A percentile compares a stretch with the other conserved stretches of the same genome.
phyloP scores from a whole-genome alignment of 2,329 filamentous ascomycete genomes.

The Samsoniella hepiali region DNA sequence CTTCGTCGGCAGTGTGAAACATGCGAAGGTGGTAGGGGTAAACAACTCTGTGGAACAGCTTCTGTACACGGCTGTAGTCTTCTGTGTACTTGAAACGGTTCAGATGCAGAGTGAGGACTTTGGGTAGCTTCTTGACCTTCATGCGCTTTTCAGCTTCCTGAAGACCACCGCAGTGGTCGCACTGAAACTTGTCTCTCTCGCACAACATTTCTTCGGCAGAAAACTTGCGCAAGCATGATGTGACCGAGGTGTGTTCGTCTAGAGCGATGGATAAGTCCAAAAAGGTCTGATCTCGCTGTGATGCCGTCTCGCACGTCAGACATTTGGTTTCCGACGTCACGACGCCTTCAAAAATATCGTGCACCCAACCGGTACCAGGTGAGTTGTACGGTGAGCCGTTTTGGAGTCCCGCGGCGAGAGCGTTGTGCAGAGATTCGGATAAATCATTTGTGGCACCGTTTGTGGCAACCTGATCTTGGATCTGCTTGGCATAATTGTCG shows the following conservation, averaged over 20 bases:
- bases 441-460: conserved; percentile 40
- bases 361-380: conserved; percentile 80
- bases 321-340: conserved; percentile 96
- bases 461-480: conserved; percentile 48
- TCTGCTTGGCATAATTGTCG: conserved; percentile 74
- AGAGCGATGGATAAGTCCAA: conserved; percentile 94
- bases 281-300: conserved; percentile 92
- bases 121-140: conserved; percentile 95
- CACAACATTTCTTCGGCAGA: conserved; percentile 98
- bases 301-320: conserved; percentile 92
- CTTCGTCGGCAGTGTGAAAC: conserved; percentile 96
- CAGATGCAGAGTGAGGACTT: conserved; percentile 85
- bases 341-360: conserved; percentile 93
- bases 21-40: conserved; percentile 95
- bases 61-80: conserved; percentile 87
- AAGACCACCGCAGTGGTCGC: conserved; percentile 91
- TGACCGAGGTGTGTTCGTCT: conserved; percentile 92
- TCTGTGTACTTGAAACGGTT: conserved; percentile 99
- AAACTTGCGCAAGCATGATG: conserved; percentile 90
- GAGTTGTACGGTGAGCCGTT: conserved; percentile 47
- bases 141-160: conserved; percentile 98
- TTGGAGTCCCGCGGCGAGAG: conserved; percentile 33
- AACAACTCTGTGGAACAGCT: conserved; percentile 93
- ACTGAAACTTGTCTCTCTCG: conserved; percentile 98
- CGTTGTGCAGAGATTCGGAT: conserved; percentile 48